Evolutionary conservation across 2,329 filamentous ascomycete species (phyloP).

Genomic region (Fusarium mundagurra): DNA sequence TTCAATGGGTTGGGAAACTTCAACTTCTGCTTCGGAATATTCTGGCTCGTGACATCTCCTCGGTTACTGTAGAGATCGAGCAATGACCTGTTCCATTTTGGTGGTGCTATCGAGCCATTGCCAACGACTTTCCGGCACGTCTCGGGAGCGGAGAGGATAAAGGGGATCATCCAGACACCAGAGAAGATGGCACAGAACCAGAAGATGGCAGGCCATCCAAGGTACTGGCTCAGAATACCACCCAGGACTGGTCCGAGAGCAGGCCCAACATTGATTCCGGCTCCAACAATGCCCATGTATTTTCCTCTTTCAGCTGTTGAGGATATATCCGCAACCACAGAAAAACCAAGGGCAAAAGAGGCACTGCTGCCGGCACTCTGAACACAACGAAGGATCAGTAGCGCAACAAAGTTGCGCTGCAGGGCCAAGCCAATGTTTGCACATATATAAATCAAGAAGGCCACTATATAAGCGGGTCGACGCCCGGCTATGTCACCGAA

Average conservation of each 20-base stretch:
- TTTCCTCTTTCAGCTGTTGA: constrained; percentile 75
- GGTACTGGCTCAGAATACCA: constrained; percentile 69
- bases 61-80: constrained; percentile 58
- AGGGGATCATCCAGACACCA: constrained; percentile 61
- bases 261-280: constrained; percentile 65
- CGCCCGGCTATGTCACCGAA: constrained; percentile 70
- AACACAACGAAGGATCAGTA: constrained; percentile 69
- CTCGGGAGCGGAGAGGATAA: constrained; percentile 66
- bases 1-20: constrained; percentile 67
- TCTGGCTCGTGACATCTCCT: constrained; percentile 48
- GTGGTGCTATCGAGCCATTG: constrained; percentile 69
- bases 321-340: constrained; percentile 77
- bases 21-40: constrained; percentile 53
- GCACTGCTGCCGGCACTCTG: constrained; percentile 74
- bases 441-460: constrained; percentile 65
- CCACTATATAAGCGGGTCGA: constrained; percentile 68
- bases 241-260: constrained; percentile 70
- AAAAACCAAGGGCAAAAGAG: constrained; percentile 76
- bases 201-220: constrained; percentile 75
- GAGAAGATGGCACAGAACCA: constrained; percentile 72
- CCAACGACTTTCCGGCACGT: constrained; percentile 69
- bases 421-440: constrained; percentile 70
- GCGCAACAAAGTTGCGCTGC: constrained; percentile 64
- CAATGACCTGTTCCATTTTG: constrained; percentile 66
- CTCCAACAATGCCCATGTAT: constrained; percentile 75